Evolutionary conservation across 2,329 filamentous ascomycete species (phyloP), one percentile per base, ranked within the genome.

Genomic region (Fusarium sp.): DNA sequence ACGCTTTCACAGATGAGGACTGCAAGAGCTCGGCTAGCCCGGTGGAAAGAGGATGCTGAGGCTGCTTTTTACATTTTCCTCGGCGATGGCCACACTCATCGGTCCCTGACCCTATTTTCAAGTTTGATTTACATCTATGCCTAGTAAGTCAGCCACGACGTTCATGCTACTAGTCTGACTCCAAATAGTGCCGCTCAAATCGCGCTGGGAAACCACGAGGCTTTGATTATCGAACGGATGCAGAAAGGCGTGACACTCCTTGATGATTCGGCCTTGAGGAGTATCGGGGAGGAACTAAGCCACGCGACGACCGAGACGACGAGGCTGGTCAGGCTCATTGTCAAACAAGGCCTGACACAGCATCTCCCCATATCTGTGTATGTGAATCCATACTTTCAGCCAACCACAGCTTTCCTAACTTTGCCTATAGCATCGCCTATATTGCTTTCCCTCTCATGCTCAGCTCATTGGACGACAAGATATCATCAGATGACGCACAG

Each of bases 121-220:
- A 75, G 69, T 14, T 66, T 73, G 1, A 42, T 74, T 0, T 74
- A 58, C 1, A 75, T 75, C 27, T 74, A 74, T 35, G 69, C 66
- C 0, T 61, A 70, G 72, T 74, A 22, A 66, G 70, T 50, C 3
- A 5, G 10, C 0, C 8, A 1, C 14, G 6, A 0, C 4, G 13
- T 0, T 8, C 0, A 5, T 1, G 2, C 1, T 20, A 22, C 14
- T 10, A 63, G 7, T 5, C 6, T 6, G 0, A 35, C 1, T 33
- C 1, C 20, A 5, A 10, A 0, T 0, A 74, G 72, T 6, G 72
- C 72, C 18, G 72, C 72, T 2, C 66, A 73, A 3, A 74, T 74
- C n/a, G 72, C 72, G 4, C n/a, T 66, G 22, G 56, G 63, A 6
- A 60, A 66, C 45, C 63, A 66, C 27, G 0, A 74, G 2, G 61